Base-by-base conservation (phyloP, 768 basidiomycete species). In the Termitomyces sp. region DNA sequence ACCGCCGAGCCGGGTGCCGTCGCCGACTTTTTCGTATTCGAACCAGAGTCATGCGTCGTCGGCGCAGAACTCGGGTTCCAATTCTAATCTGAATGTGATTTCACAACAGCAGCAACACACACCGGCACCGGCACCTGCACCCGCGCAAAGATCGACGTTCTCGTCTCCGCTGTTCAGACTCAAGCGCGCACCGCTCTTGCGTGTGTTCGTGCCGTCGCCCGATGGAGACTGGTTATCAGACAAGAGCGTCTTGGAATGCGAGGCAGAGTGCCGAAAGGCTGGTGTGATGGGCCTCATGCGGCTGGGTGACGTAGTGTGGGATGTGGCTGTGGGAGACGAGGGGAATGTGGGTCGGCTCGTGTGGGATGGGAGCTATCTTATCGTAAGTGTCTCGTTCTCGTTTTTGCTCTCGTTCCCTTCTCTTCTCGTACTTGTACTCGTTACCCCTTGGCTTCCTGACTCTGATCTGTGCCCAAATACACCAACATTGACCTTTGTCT, bases 191-290 rank as follows among this genome's bases (percentile, higher is more conserved):
- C 89, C 90, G 23, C 73, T 93, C 19, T 64, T 94, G 59, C 75
- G 89, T 21, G 88, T 91, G 35, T 94, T 92, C 63, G 88, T 94
- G 3, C 92, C 91, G 19, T 90, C 88, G 9, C 88, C 88, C 0
- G 90, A 91, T 52, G 91, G 91, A 7, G 86, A 88, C 60, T 94
- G 91, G 91, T 72, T 94, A 45, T 87, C 86, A 10, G 91, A 94
- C 68, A 77, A 81, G 61, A 87, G 89, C 56, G 84, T 94, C 19
- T 63, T 91, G 54, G 86, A 88, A 63, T 93, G 91, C 66, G 92
- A 94, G 68, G 82, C 79, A 1, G 92, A 94, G 73, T 76, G 89
- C 61, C 83, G 82, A 60, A 75, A 82, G 11, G 85, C 89, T 8
- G 88, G 86, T 1, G 78, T 91, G 35, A 61, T 76, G 62, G 75